Conservation (phyloP, 306 rosid genomes). For the Inga leiocalycina region DNA sequence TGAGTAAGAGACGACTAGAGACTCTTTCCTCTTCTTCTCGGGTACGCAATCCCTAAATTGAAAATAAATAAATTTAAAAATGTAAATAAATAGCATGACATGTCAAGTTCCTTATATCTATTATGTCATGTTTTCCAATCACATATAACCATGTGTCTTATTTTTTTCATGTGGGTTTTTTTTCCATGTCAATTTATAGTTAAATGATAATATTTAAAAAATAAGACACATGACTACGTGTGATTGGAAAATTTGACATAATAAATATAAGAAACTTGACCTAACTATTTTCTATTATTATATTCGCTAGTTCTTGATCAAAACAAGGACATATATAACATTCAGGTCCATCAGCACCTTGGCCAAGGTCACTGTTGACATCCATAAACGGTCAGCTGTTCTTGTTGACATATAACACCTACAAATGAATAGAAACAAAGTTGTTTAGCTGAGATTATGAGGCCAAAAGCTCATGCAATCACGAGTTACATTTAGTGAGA, state of each 20-base stretch:
- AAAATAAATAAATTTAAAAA: conserved; percentile 12
- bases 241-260: too few species aligned
- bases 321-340: conserved; percentile 14
- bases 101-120: background rate
- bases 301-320: conserved; percentile 31
- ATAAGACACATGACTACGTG: too few species aligned
- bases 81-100: background rate
- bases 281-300: background rate
- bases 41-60: conserved; percentile 70
- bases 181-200: too few species aligned
- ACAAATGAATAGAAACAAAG: conserved; percentile 31
- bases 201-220: too few species aligned
- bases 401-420: conserved; percentile 89
- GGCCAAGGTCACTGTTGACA: conserved; percentile 68
- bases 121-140: too few species aligned
- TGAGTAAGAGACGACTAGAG: conserved; percentile 72
- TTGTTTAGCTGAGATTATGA: background rate
- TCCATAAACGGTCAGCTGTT: conserved; percentile 71
- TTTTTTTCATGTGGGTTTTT: too few species aligned
- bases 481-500: background rate
- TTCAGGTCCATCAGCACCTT: conserved; percentile 53
- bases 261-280: too few species aligned
- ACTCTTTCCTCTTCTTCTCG: conserved; percentile 86
- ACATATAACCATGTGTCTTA: too few species aligned
- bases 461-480: background rate